These are phyloP conservation scores for Echeveria elegans DNA, from an alignment of 164 flowering plant species.

Conservation along the genomic window DNA sequence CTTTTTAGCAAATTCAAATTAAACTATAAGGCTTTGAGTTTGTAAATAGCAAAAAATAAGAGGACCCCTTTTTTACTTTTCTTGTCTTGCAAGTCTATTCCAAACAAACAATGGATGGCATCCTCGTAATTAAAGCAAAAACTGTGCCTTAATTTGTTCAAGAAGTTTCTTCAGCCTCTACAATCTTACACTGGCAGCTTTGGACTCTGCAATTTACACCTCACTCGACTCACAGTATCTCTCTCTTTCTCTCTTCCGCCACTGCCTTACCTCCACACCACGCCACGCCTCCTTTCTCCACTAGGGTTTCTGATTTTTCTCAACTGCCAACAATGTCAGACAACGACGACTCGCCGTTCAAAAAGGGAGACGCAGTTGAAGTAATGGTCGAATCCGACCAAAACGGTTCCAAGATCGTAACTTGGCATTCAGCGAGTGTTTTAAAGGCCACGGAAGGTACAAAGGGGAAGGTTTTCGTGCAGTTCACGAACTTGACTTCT, in stretches of 20 bases:
- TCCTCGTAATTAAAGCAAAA: neutral
- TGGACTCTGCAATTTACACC: neutral
- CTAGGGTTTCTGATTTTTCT: neutral
- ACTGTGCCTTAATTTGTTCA: neutral
- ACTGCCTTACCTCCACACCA: neutral
- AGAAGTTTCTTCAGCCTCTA: no score
- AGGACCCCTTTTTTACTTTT: no score
- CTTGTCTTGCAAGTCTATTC: neutral
- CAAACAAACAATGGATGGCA: neutral
- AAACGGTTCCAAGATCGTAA: neutral
- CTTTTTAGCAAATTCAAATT: no score
- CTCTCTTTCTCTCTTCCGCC: neutral
- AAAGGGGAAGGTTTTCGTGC: neutral
- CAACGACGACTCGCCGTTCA: neutral
- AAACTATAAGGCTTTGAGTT: no score
- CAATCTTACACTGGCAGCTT: no score
- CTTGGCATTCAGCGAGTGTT: neutral
- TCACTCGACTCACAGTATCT: neutral
- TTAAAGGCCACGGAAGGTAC: neutral
- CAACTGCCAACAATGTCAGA: neutral
- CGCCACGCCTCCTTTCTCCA: neutral
- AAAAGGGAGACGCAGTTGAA: neutral
- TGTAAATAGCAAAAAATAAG: no score
- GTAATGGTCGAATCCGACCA: neutral
- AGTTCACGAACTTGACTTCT: neutral